Base-by-base conservation (phyloP, 805 yeast genomes). In the Candida oleophila region DNA sequence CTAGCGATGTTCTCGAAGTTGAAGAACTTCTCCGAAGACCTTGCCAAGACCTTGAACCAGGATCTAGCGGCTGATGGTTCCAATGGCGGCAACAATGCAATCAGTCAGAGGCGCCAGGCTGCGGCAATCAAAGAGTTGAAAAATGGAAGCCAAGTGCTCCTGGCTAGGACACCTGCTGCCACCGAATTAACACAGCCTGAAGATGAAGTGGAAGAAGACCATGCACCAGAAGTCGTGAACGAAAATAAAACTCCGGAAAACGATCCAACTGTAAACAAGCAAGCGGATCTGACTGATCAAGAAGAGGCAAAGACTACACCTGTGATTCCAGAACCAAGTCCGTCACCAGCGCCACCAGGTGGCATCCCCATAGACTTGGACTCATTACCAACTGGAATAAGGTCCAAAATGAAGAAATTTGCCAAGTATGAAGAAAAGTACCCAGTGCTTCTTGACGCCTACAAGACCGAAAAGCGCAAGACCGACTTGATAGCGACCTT, bases 341-440 rank as follows among this genome's bases (percentile, higher is more conserved):
- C 5, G 36, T 12, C 12, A 35, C 16, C 37, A 19, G 22, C 18
- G 15, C 28, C 28, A 3, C 14, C 18, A 47, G 46, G 38, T 69
- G 60, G 22, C 41, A 25, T 25, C 11, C 9, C 9, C 30, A 65
- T 64, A 1, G 61, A 67, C 36, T 44, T 76, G 4, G 68, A 69
- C n/a, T 74, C 73, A 2, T 60, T 86, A 30, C 81, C 89, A 0
- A 75, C 77, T 2, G 81, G 77, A 3, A 65, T 89, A 15, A 76
- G 78, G 49, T 66, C 82, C 4, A 86, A 84, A 56, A 65, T 90
- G 63, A 76, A 77, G 46, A 91, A 89, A 68, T 88, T 87, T 58
- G 81, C 77, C 47, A 90, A 89, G 62, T 92, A 91, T 63, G 98
- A 92, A 62, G 86, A 85, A 43, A 90, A 89, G 62, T 92, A 94